phyloP scores from a whole-genome alignment of 2,329 filamentous ascomycete genomes.

The Reticulascus tulasneorum region DNA sequence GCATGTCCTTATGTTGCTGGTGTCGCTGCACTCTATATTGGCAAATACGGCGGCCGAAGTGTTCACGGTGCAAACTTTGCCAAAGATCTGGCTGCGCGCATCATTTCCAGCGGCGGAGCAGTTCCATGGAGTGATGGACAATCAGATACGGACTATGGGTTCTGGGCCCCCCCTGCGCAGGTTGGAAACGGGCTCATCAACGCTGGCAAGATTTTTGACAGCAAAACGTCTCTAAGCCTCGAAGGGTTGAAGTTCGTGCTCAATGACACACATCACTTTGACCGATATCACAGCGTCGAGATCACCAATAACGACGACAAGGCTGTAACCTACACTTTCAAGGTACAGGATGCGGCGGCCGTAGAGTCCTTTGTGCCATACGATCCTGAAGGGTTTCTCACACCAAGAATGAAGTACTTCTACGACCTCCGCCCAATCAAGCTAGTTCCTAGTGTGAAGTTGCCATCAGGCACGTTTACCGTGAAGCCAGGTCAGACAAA shows the following conservation, averaged over 20 bases:
- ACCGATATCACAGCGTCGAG: slow-evolving; percentile 16
- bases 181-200: slow-evolving; percentile 37
- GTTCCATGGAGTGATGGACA: slow-evolving; percentile 23
- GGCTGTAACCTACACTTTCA: slow-evolving; percentile 26
- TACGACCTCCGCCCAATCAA: slow-evolving; percentile 6
- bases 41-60: slow-evolving; percentile 21
- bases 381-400: no score
- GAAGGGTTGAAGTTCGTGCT: slow-evolving; percentile 34
- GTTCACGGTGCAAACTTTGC: slow-evolving; percentile 20
- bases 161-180: slow-evolving; percentile 28
- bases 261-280: slow-evolving; percentile 39
- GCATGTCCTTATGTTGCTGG: slow-evolving; percentile 40
- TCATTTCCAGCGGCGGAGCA: slow-evolving; percentile 26
- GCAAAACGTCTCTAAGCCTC: slow-evolving; percentile 30
- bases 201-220: slow-evolving; percentile 34
- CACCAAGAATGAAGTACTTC: slow-evolving; percentile 9
- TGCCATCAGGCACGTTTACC: slow-evolving; percentile 1
- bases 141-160: slow-evolving; percentile 10
- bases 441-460: slow-evolving; percentile 5
- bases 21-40: slow-evolving; percentile 27
- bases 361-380: slow-evolving; percentile 26
- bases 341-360: slow-evolving; percentile 25
- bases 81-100: slow-evolving; percentile 20
- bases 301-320: slow-evolving; percentile 32
- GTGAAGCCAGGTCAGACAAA: slow-evolving; percentile 6